phyloP scores from a whole-genome alignment of 768 basidiomycete species.

The Guyanaporus albipodus region DNA sequence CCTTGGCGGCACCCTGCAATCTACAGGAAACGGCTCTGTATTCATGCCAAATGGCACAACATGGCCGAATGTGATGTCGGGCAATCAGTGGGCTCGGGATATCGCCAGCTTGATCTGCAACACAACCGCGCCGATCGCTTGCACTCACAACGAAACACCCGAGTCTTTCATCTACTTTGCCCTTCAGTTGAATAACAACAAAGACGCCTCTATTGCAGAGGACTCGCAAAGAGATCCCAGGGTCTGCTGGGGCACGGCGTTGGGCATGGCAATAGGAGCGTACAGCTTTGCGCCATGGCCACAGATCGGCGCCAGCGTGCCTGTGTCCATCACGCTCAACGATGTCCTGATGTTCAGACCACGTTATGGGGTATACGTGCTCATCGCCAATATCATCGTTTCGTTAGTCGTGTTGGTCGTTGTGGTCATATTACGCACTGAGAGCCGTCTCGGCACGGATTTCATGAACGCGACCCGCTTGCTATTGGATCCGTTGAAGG shows the following conservation, averaged over 20 bases:
- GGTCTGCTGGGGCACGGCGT: constrained; percentile 1
- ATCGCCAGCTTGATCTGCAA: constrained; percentile 16
- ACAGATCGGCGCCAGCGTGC: rapidly evolving
- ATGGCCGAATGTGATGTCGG: constrained; percentile 7
- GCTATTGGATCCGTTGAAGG: constrained; percentile 11
- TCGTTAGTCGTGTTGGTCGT: constrained; percentile 8
- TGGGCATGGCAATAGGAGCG: constrained; percentile 7
- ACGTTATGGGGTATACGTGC: constrained; percentile 1
- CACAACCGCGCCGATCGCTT: background rate
- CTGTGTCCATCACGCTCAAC: background rate
- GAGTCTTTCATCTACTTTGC: constrained; percentile 9
- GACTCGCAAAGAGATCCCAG: too few species aligned
- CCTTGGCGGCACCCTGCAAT: constrained; percentile 4
- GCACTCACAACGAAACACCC: rapidly evolving
- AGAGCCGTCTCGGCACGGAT: constrained; percentile 4
- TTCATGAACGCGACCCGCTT: constrained; percentile 9
- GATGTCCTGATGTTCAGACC: background rate
- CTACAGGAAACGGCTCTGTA: constrained; percentile 3
- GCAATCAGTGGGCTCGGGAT: constrained; percentile 15
- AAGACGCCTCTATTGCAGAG: rapidly evolving
- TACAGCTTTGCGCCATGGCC: background rate
- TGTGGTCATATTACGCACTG: constrained; percentile 4
- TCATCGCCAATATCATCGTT: constrained; percentile 8
- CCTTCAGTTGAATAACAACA: background rate
- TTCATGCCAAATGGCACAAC: constrained; percentile 15